Evolutionary conservation across 2,329 filamentous ascomycete species (phyloP), one percentile per base, ranked within the genome.

Genomic region (Hymenotorrendiella dingleyae): DNA sequence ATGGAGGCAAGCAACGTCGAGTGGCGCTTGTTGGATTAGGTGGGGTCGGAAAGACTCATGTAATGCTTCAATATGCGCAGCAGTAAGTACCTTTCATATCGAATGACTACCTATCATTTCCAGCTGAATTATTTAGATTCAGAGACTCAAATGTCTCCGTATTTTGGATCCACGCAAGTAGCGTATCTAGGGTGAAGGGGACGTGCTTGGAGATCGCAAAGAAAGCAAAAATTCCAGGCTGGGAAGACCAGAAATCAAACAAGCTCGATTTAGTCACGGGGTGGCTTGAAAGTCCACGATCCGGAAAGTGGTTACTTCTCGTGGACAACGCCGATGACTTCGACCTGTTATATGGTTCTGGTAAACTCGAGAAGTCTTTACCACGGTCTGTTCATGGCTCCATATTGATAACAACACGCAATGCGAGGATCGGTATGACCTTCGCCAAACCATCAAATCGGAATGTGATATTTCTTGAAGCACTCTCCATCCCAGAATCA

Each of bases 301-400:
- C 33, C 3, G 30, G 33, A 11, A 36, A 38, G 16, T 71, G 67
- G 69, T 52, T 72, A 1, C 40, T 71, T 27, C 52, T 72, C 22
- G 37, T 72, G 12, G 67, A 72, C 41, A 72, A 70, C 38, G 65
- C 64, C 10, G 67, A 72, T 38, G 64, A 71, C 36, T 28, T 34
- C 3, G 44, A 60, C 1, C 41, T 68, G 2, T 40, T 65, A 0
- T 55, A 60, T 26, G 49, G 48, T 20, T 7, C 45, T 5, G 26
- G 17, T n/a, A 17, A 36, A n/a, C 24, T 49, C 8, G 34, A 27
- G 11, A 32, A 45, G 6, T 49, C 36, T 19, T 28, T 49, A 12
- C 47, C 47, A 24, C 29, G 16, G 29, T 39, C 36, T 20, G 22
- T 6, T 11, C 16, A 36, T 12, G 47, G 47, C 8, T 17, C 17